Conservation (phyloP, 1,284 basidiomycete species). For the Irpex rosettiformis region DNA sequence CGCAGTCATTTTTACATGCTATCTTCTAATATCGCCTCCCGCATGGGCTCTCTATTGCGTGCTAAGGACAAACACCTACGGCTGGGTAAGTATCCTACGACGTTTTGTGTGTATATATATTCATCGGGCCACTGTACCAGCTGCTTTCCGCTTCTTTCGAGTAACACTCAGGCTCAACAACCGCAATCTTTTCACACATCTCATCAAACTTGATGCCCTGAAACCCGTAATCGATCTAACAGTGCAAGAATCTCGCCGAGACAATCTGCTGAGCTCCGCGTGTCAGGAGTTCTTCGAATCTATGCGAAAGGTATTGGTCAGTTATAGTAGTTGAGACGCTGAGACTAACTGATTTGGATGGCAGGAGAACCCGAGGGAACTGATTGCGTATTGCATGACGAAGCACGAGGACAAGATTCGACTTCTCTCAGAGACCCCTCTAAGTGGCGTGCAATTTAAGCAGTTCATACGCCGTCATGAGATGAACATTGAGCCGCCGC, state of each 20-base stretch:
- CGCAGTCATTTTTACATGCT: conserved; percentile 90
- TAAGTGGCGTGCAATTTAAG: conserved; percentile 69
- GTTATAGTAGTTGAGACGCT: conserved; percentile 2
- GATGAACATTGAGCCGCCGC: conserved; percentile 84
- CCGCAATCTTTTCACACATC: conserved; percentile 79
- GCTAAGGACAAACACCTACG: conserved; percentile 89
- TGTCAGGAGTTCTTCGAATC: conserved; percentile 95
- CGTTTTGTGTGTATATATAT: not conserved
- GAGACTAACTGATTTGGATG: not conserved
- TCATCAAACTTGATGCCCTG: conserved; percentile 85
- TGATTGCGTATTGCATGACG: conserved; percentile 85
- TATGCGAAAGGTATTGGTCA: conserved; percentile 71
- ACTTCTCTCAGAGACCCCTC: conserved; percentile 55
- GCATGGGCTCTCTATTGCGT: conserved; percentile 77
- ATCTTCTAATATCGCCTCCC: conserved; percentile 69
- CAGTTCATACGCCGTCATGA: conserved; percentile 82
- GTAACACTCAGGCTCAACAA: conserved; percentile 84
- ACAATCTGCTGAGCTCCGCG: conserved; percentile 92
- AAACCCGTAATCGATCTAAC: conserved; percentile 83
- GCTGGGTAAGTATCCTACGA: conserved; percentile 57
- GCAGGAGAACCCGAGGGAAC: conserved; percentile 84
- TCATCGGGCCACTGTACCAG: conserved; percentile 37
- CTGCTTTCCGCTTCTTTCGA: conserved; percentile 89
- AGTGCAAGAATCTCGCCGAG: conserved; percentile 75
- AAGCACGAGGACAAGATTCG: conserved; percentile 67